Evolutionary conservation across 345 rosid species (phyloP), one percentile per base, ranked within the genome.

Genomic region (Excoecaria cochinchinensis): DNA sequence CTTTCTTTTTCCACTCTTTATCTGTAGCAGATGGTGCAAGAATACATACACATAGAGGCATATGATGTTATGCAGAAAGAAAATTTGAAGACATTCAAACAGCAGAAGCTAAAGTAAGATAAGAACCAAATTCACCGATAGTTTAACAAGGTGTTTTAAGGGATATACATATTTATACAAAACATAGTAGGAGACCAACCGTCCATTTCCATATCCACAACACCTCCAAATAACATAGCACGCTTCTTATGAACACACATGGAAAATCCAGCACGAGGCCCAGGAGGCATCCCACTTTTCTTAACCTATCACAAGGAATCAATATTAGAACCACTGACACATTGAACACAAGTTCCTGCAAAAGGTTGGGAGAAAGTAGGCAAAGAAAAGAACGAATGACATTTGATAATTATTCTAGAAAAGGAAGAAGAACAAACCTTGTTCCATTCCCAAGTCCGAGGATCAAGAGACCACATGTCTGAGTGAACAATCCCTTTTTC

Each of bases 401-500:
- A 56, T 75, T 31, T 70, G 69, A 52, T 44, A 11, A 53, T 63
- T 68, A 13, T 64, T 44, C 19, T 53, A 44, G 48, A 53, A 75
- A 70, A 51, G 55, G 67, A 67, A 74, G 63, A 39, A 52, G 63
- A 21, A 79, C 87, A 42, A 80, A 92, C 99, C 95, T 95, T 95
- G 86, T 85, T 95, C 99, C 99, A 95, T 82, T 95, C 97, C 99
- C 99, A 95, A 51, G 94, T 91, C 89, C 88, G 87, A 66, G 99
- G 99, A 84, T 95, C 99, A 74, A 95, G 97, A 38, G 95, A 91
- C 97, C 97, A 95, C 91, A 95, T 80, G 81, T 95, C 99, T 73
- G 97, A 82, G 66, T 95, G 99, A 79, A 95, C 90, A 80, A 79
- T 79, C 77, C 99, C 99, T 85, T 89, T 95, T 87, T 92, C 99